Conservation (phyloP, 441 rosid species). For the Pelargonium cotyledonis region DNA sequence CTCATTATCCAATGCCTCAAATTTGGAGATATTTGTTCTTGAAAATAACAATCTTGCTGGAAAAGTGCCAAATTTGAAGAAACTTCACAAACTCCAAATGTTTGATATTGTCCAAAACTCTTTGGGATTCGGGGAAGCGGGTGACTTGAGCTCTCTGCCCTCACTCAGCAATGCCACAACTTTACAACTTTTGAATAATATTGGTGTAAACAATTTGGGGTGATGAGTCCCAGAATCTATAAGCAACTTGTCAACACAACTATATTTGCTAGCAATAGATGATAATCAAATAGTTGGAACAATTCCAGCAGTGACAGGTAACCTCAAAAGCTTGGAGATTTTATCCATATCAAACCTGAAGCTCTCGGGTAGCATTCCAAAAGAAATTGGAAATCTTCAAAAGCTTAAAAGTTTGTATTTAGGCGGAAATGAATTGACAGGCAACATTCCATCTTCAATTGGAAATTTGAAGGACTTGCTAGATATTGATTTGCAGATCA, state of each 20-base stretch:
- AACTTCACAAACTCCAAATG: no score
- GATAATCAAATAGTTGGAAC: conserved; percentile 10
- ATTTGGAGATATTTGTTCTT: background rate
- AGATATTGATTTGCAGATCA: background rate
- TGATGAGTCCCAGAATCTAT: no score
- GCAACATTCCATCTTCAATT: conserved; percentile 7
- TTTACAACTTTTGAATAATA: background rate
- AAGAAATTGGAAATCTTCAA: no score
- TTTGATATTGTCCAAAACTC: no score
- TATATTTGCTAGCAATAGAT: background rate
- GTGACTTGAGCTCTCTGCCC: no score
- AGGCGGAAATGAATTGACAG: background rate
- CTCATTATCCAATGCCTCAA: conserved; percentile 26
- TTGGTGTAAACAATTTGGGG: conserved; percentile 21
- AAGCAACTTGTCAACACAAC: conserved; percentile 16
- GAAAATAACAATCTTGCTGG: conserved; percentile 2
- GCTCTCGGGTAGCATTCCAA: no score
- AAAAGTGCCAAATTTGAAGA: conserved; percentile 7
- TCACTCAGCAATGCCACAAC: conserved; percentile 20
- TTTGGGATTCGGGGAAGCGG: no score
- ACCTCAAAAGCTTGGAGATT: conserved; percentile 3
- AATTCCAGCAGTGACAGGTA: conserved; percentile 7
- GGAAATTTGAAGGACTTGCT: conserved; percentile 1
- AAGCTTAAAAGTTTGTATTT: background rate
- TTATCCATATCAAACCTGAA: no score